Percentiles rank a stretch among this genome's conserved stretches.
phyloP scores from a whole-genome alignment of 768 basidiomycete genomes.

The Naganishia onofrii region DNA sequence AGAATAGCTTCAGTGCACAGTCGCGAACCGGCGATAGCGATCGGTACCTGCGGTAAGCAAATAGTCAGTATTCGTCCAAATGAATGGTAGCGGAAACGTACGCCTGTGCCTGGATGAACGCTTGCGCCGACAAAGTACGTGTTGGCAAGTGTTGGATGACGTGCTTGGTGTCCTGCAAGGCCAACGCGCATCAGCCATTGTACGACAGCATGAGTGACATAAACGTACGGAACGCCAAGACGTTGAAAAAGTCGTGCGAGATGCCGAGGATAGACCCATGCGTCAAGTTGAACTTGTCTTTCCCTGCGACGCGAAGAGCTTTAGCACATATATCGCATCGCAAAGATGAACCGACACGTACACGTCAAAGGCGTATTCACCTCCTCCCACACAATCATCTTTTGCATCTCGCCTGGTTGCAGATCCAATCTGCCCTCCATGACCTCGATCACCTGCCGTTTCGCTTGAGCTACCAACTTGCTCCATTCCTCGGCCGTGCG shows the following conservation, averaged over 20 bases:
- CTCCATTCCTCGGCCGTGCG: conserved; percentile 46
- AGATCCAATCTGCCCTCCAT: conserved; percentile 47
- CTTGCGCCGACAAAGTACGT: conserved; percentile 56
- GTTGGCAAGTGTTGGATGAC: conserved; percentile 49
- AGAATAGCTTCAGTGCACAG: conserved; percentile 52
- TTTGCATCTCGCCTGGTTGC: conserved; percentile 37
- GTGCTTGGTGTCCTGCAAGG: conserved; percentile 40
- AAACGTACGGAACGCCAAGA: conserved; percentile 47
- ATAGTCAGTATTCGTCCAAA: not conserved
- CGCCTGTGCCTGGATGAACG: conserved; percentile 55
- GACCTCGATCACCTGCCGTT: conserved; percentile 47
- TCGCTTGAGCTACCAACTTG: conserved; percentile 47
- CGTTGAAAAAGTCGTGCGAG: conserved; percentile 53
- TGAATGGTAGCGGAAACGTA: conserved; percentile 15
- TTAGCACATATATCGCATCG: not conserved
- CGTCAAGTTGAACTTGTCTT: conserved; percentile 55
- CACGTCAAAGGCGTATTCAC: conserved; percentile 55
- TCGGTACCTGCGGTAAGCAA: conserved; percentile 44
- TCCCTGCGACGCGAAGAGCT: conserved; percentile 40
- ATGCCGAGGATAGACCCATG: conserved; percentile 55
- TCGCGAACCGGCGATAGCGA: conserved; percentile 54
- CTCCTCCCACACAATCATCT: conserved; percentile 53
- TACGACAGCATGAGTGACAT: not conserved
- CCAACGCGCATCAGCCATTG: too few species aligned
- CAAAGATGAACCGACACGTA: conserved; percentile 30